Percentiles rank a stretch among this genome's conserved stretches.
Conservation (phyloP, 495 filamentous ascomycete species). For the Friedmanniomyces simplex region DNA sequence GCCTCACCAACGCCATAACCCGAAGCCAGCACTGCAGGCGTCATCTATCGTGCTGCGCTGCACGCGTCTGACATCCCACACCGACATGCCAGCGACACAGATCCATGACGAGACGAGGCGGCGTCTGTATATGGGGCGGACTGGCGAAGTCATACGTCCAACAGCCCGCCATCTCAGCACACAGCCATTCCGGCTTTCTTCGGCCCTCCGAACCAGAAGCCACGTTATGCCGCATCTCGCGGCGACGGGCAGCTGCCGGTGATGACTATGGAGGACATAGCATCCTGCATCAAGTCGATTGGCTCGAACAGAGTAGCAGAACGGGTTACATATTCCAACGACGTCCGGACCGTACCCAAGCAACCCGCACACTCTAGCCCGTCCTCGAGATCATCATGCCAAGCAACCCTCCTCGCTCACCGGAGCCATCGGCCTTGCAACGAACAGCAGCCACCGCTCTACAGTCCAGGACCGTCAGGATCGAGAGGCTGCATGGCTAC, state of each 20-base stretch:
- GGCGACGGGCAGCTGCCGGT: neutral
- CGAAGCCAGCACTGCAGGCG: neutral
- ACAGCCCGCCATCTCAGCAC: neutral
- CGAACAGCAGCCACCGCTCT: slow-evolving; percentile 35
- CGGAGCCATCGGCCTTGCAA: slow-evolving; percentile 32
- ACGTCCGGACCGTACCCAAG: slow-evolving; percentile 1
- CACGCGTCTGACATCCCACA: neutral
- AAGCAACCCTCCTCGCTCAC: slow-evolving; percentile 14
- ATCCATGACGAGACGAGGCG: neutral
- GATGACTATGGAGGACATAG: neutral
- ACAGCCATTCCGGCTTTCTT: neutral
- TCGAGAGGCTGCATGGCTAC: slow-evolving; percentile 41
- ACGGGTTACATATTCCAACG: neutral
- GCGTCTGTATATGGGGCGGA: neutral
- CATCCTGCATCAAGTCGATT: neutral
- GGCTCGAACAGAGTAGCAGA: neutral
- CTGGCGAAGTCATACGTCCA: neutral
- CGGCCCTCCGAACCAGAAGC: neutral
- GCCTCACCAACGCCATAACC: neutral
- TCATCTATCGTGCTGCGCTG: neutral
- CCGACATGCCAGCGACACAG: neutral
- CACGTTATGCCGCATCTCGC: neutral
- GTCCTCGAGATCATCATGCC: slow-evolving; percentile 13
- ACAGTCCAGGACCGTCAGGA: slow-evolving; percentile 31
- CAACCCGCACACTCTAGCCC: slow-evolving; percentile 8